phyloP scores from a whole-genome alignment of 768 basidiomycete genomes.

The Lactarius quietus region DNA sequence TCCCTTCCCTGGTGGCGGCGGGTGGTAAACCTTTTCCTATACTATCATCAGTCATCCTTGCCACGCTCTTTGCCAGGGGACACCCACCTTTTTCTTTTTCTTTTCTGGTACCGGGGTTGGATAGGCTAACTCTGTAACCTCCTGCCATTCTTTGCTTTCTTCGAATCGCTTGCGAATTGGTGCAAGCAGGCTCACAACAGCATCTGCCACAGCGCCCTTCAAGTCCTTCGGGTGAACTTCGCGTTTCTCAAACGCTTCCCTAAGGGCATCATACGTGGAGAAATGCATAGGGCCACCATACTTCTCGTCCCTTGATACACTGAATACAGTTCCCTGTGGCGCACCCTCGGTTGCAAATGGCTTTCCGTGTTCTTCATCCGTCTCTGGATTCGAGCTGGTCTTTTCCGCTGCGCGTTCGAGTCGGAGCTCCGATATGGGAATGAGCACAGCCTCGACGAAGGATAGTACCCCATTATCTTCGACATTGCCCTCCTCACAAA shows the following conservation, averaged over 20 bases:
- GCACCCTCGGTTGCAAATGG: conserved; percentile 68
- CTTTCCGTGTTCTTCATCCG: conserved; percentile 43
- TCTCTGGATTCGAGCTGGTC: conserved; percentile 39
- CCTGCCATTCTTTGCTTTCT: conserved; percentile 76
- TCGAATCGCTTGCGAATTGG: conserved; percentile 81
- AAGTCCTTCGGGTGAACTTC: conserved; percentile 87
- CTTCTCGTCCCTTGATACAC: conserved; percentile 72
- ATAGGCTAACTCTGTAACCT: conserved; percentile 75
- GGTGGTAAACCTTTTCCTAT: conserved; percentile 79
- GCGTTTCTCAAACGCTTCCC: conserved; percentile 70
- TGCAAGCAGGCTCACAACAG: conserved; percentile 68
- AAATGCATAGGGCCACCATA: conserved; percentile 82
- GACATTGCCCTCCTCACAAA: conserved; percentile 90
- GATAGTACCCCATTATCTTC: conserved; percentile 85
- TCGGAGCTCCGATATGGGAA: conserved; percentile 78
- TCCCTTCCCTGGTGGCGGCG: conserved; percentile 78
- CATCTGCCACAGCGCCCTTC: conserved; percentile 72
- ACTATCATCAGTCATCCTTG: conserved; percentile 8
- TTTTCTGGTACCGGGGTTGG: conserved; percentile 64
- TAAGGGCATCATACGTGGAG: conserved; percentile 56
- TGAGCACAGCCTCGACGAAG: conserved; percentile 83
- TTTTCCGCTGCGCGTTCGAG: conserved; percentile 52
- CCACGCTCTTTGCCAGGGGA: not conserved
- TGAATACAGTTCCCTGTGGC: conserved; percentile 79
- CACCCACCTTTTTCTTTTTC: conserved; percentile 58